These are phyloP conservation scores for Corniculantispora saksenae DNA, from an alignment of 2,329 filamentous ascomycete species.

Conservation along the genomic window DNA sequence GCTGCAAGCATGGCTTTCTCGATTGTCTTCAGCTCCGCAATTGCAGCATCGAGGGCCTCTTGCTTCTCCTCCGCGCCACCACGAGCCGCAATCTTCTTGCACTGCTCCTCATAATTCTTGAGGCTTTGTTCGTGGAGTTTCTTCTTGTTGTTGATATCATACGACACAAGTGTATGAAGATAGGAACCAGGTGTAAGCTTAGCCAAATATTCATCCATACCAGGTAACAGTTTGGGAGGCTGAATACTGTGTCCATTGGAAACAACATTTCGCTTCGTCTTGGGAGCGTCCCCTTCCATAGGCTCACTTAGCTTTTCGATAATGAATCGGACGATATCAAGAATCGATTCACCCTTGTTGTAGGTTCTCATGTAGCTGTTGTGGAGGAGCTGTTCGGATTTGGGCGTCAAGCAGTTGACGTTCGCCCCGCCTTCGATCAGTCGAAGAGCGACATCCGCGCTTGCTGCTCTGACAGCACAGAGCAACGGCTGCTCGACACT, in stretches of 20 bases:
- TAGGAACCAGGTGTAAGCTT: conserved; percentile 58
- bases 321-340: conserved; percentile 62
- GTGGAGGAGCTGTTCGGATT: conserved; percentile 38
- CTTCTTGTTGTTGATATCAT: conserved; percentile 38
- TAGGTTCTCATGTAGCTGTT: conserved; percentile 35
- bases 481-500: conserved; percentile 66
- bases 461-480: conserved; percentile 51
- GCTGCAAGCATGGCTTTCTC: conserved; percentile 55
- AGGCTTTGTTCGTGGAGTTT: conserved; percentile 35
- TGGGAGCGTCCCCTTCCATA: conserved; percentile 14
- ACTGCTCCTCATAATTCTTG: conserved; percentile 27
- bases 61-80: conserved; percentile 52
- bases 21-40: conserved; percentile 55
- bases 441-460: conserved; percentile 50
- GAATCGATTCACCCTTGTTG: conserved; percentile 46
- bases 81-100: conserved; percentile 11
- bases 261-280: too few species aligned
- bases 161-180: conserved; percentile 53
- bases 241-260: too few species aligned
- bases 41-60: conserved; percentile 51
- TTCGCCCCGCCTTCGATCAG: conserved; percentile 67
- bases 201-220: conserved; percentile 55
- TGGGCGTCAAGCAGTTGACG: conserved; percentile 57
- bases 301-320: conserved; percentile 46
- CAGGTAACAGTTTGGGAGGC: conserved; percentile 32